phyloP scores from a whole-genome alignment of 2,329 filamentous ascomycete species.

The Lithohypha guttulata region DNA sequence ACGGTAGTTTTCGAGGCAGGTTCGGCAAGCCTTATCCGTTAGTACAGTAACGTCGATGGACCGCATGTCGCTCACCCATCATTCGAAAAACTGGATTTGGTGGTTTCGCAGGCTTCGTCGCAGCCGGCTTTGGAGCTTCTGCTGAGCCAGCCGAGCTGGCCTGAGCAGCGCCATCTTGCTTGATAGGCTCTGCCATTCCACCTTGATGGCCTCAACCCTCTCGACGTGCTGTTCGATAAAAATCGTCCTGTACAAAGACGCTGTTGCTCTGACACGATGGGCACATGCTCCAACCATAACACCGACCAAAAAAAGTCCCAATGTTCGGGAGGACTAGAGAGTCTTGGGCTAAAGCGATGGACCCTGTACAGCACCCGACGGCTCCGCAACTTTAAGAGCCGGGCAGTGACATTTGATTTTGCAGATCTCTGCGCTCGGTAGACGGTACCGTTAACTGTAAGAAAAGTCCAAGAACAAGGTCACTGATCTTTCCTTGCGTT shows the following conservation, averaged over 20 bases:
- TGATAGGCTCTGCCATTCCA: constrained; percentile 30
- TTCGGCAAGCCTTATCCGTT: constrained; percentile 59
- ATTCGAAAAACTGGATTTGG: constrained; percentile 65
- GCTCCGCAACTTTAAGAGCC: too few relatives aligned
- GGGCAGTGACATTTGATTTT: too few relatives aligned
- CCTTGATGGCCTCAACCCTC: background rate
- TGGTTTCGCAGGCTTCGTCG: constrained; percentile 35
- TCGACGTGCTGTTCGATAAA: constrained; percentile 44
- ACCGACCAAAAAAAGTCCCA: too few relatives aligned
- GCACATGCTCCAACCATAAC: constrained; percentile 7
- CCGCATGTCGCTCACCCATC: constrained; percentile 46
- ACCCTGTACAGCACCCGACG: too few relatives aligned
- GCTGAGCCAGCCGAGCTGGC: constrained; percentile 23
- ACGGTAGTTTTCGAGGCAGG: constrained; percentile 73
- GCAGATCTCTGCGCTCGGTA: too few relatives aligned
- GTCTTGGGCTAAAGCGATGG: background rate
- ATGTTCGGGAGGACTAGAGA: too few relatives aligned
- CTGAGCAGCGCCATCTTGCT: constrained; percentile 21
- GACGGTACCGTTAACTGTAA: too few relatives aligned
- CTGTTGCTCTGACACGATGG: too few relatives aligned
- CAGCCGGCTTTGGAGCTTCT: constrained; percentile 25
- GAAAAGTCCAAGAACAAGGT: too few relatives aligned
- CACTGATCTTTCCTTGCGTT: too few relatives aligned
- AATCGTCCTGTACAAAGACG: constrained; percentile 35
- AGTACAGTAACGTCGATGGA: constrained; percentile 10